These are phyloP conservation scores for Blastobotrys peoriensis DNA, from an alignment of 805 yeast genomes.

Conservation along the genomic window DNA sequence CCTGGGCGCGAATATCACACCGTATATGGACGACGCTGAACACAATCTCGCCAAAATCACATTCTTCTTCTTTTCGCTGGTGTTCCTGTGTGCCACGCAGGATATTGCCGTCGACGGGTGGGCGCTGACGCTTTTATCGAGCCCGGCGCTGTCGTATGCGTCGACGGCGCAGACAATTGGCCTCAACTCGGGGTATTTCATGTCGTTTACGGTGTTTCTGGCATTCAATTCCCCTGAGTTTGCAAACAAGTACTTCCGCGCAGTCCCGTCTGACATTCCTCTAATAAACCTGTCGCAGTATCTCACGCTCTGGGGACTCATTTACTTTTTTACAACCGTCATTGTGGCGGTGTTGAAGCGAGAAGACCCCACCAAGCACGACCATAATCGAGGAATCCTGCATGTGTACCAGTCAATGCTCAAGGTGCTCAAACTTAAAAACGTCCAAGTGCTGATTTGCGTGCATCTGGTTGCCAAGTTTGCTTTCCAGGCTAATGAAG, in stretches of 20 bases:
- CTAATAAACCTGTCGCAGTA: slow-evolving; percentile 68
- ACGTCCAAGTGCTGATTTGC: slow-evolving; percentile 66
- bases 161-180: slow-evolving; percentile 98
- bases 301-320: slow-evolving; percentile 68
- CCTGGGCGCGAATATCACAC: slow-evolving; percentile 56
- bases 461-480: slow-evolving; percentile 77
- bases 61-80: slow-evolving; percentile 63
- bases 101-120: slow-evolving; percentile 99
- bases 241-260: slow-evolving; percentile 76
- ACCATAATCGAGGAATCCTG: slow-evolving; percentile 27
- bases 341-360: slow-evolving; percentile 53
- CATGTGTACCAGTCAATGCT: slow-evolving; percentile 32
- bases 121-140: slow-evolving; percentile 85
- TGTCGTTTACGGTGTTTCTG: slow-evolving; percentile 84
- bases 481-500: slow-evolving; percentile 94
- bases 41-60: slow-evolving; percentile 54
- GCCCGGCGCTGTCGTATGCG: slow-evolving; percentile 77
- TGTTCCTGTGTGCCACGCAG: slow-evolving; percentile 91
- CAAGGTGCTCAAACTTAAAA: slow-evolving; percentile 42
- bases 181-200: slow-evolving; percentile 84
- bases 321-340: slow-evolving; percentile 62
- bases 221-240: slow-evolving; percentile 90
- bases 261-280: slow-evolving; percentile 55
- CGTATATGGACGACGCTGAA: slow-evolving; percentile 40
- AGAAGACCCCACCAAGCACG: slow-evolving; percentile 50